Evolutionary conservation across 1,284 basidiomycete species (phyloP), one percentile per base, ranked within the genome.

Genomic region (Spongiforma sp.): DNA sequence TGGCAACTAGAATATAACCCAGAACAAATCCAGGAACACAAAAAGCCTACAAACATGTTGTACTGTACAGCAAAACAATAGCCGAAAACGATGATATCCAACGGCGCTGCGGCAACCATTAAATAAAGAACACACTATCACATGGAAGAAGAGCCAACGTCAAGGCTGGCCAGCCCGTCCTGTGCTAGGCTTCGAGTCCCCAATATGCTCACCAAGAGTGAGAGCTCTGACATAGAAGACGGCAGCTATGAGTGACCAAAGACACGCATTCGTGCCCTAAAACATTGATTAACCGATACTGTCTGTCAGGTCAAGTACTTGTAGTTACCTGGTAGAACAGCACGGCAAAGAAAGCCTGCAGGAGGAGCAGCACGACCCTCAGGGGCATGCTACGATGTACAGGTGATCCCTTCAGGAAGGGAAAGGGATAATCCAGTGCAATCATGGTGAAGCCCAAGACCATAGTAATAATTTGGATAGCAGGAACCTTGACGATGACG

Each of bases 251-350:
- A 91, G 71, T 12, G 90, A 90, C 80, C 85, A 94, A 65, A 93
- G 77, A 32, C 88, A 86, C 39, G 85, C 88, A 74, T 93, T 93
- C 46, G 89, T 92, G 60, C 92, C 92, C 92, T 93, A 63, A n/a
- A n/a, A n/a, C n/a, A n/a, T n/a, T n/a, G n/a, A n/a, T n/a, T n/a
- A n/a, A n/a, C n/a, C n/a, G n/a, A n/a, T n/a, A n/a, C n/a, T n/a
- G n/a, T n/a, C n/a, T n/a, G n/a, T n/a, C n/a, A n/a, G n/a, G 17
- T 37, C 36, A 37, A 17, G 36, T 37, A 21, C 41, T 43, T 21
- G 41, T 21, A 30, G 28, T 9, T 71, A 91, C 93, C 81, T 95
- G 93, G 79, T 95, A 94, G 75, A 85, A 91, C 60, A 95, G 76
- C 59, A 92, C 82, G 30, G 85, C 81, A n/a, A 92, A 70, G 73